Conservation (phyloP, 2,329 filamentous ascomycete genomes). For the Colletotrichum tabaci region DNA sequence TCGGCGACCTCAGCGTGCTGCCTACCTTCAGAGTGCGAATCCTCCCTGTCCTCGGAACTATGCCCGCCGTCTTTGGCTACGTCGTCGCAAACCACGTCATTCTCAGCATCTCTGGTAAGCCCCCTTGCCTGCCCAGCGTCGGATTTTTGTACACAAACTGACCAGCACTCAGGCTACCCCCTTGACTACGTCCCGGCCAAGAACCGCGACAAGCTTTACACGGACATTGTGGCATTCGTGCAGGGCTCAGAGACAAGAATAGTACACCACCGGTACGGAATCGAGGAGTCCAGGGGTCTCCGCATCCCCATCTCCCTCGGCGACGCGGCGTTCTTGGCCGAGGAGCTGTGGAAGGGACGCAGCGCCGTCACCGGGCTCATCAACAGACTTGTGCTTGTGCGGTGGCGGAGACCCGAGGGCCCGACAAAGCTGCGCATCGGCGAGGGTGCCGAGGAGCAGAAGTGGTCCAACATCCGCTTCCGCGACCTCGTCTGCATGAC, state of each 20-base stretch:
- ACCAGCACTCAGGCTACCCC: slow-evolving; percentile 77
- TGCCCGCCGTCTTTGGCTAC: slow-evolving; percentile 97
- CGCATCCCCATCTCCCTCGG: slow-evolving; percentile 83
- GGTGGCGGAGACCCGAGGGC: slow-evolving; percentile 80
- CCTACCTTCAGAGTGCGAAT: slow-evolving; percentile 97
- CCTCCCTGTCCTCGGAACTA: slow-evolving; percentile 92
- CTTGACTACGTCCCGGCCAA: slow-evolving; percentile 87
- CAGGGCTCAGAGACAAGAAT: slow-evolving; percentile 83
- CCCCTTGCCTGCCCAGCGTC: not conserved
- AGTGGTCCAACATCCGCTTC: slow-evolving; percentile 77
- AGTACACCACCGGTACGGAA: slow-evolving; percentile 56
- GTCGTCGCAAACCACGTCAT: slow-evolving; percentile 94
- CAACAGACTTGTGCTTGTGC: slow-evolving; percentile 82
- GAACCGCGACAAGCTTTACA: slow-evolving; percentile 91
- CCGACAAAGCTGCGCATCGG: slow-evolving; percentile 75
- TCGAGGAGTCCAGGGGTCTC: slow-evolving; percentile 72
- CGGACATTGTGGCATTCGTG: slow-evolving; percentile 81
- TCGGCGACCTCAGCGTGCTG: slow-evolving; percentile 89
- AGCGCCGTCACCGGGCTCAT: slow-evolving; percentile 87
- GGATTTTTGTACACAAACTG: slow-evolving; percentile 9
- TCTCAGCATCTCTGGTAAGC: slow-evolving; percentile 74
- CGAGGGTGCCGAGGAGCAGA: slow-evolving; percentile 80
- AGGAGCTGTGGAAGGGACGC: slow-evolving; percentile 88
- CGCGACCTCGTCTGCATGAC: slow-evolving; percentile 90
- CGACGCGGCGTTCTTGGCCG: slow-evolving; percentile 89